These are phyloP conservation scores for Nemania diffusa DNA, from an alignment of 2,329 filamentous ascomycete genomes.

Conservation along the genomic window DNA sequence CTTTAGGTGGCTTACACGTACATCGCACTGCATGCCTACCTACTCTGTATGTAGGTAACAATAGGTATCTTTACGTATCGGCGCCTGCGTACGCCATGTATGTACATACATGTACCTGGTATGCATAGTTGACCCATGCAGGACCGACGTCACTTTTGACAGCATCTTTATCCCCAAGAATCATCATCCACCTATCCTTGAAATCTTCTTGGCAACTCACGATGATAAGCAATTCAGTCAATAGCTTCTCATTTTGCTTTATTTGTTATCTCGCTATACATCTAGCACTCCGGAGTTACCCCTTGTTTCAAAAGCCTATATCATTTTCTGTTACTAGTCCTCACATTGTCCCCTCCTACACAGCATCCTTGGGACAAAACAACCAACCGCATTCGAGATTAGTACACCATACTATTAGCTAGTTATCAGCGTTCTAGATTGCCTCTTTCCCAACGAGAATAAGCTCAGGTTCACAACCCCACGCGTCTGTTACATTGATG, in stretches of 20 bases:
- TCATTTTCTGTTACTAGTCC: neutral
- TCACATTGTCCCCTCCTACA: neutral
- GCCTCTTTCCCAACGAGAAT: constrained; percentile 9
- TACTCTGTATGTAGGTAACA: no score
- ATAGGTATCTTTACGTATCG: no score
- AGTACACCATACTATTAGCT: constrained; percentile 2
- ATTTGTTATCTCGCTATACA: neutral
- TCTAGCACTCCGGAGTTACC: neutral
- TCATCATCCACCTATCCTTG: neutral
- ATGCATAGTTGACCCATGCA: constrained; percentile 11
- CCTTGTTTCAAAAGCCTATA: constrained; percentile 10
- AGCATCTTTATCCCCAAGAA: neutral
- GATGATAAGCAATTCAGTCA: neutral
- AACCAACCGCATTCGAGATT: constrained; percentile 3
- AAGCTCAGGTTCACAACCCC: neutral
- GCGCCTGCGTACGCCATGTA: no score
- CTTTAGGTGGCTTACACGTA: no score
- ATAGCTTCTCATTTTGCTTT: neutral
- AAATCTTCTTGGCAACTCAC: constrained; percentile 4
- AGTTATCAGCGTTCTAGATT: constrained; percentile 2
- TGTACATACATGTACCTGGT: no score
- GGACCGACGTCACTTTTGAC: constrained; percentile 25
- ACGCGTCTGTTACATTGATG: neutral
- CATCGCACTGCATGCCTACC: no score
- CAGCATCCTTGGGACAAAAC: constrained; percentile 6